These are phyloP conservation scores for Penicillium sp. DNA, from an alignment of 2,329 filamentous ascomycete species.

Conservation along the genomic window DNA sequence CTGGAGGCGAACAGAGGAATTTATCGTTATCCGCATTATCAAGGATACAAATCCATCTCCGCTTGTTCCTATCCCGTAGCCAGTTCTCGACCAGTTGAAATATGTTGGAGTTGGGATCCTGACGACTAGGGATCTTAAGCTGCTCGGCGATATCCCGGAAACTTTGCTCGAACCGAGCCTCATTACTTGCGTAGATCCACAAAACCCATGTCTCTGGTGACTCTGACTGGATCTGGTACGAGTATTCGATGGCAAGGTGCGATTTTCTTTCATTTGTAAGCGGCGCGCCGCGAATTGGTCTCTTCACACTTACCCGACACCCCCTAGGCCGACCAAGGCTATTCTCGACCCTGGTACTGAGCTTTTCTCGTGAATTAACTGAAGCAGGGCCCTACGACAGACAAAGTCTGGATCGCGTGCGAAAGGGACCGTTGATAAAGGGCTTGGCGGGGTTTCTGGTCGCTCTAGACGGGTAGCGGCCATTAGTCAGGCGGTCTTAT, in stretches of 20 bases:
- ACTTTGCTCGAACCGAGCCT: neutral
- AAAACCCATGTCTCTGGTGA: neutral
- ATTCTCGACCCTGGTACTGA: neutral
- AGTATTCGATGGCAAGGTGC: neutral
- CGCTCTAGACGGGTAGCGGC: no score
- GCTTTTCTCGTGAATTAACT: neutral
- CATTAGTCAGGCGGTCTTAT: no score
- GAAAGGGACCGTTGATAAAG: conserved; percentile 2
- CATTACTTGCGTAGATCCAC: neutral
- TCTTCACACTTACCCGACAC: neutral
- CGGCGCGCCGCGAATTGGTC: neutral
- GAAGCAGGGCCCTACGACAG: neutral
- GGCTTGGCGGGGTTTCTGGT: neutral
- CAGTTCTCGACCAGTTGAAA: neutral
- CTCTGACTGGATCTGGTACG: neutral
- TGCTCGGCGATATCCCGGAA: neutral
- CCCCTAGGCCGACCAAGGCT: neutral
- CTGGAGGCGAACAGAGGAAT: no score
- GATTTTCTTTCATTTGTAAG: neutral
- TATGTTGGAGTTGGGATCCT: neutral
- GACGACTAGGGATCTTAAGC: neutral
- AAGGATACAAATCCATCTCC: no score
- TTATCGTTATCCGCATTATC: no score
- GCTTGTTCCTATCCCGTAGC: neutral
- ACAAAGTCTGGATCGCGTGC: conserved; percentile 1